Evolutionary conservation across 169 alveolate genomes (phyloP), one percentile per base, ranked within the genome.

Genomic region (Plasmodium ovale): DNA sequence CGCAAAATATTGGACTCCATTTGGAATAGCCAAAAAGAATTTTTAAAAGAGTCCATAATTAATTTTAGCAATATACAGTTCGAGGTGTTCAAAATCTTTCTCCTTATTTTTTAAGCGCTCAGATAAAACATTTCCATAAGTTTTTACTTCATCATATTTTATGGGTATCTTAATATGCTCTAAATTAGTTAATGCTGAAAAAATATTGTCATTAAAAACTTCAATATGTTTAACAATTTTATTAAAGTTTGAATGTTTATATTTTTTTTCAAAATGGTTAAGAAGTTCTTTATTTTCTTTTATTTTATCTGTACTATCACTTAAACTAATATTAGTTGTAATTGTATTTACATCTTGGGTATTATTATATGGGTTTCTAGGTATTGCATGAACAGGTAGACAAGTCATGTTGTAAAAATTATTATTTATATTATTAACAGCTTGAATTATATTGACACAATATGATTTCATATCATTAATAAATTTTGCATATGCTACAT

Each of bases 391-490:
- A n/a, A 79, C 82, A 79, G 89, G 89, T 68, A 79, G 65, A 39
- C 89, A 79, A 3, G 82, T 51, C 37, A 47, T n/a, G 33, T 37
- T 64, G 27, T 64, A 79, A 64, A 79, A 51, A 49, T 42, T 69
- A 44, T 60, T 54, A 37, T 37, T 79, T 37, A 79, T 19, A 56
- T 79, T 79, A 37, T 64, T 79, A 51, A 79, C 39, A 23, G 89
- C 31, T 42, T 79, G 89, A 27, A 79, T 79, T 39, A 79, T 25
- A 53, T 79, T 79, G 21, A 65, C 89, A 64, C 89, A 64, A 39
- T 79, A 79, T n/a, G 89, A 79, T 65, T 65, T 79, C 89, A 79
- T 79, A 54, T 79, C 89, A 79, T 79, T 79, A 23, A 79, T 64
- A 21, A 79, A 79, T 23, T 79, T 79, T 4, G 89, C 72, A 64